Conservation (phyloP, 305 asterid genomes). For the Striga hermonthica region DNA sequence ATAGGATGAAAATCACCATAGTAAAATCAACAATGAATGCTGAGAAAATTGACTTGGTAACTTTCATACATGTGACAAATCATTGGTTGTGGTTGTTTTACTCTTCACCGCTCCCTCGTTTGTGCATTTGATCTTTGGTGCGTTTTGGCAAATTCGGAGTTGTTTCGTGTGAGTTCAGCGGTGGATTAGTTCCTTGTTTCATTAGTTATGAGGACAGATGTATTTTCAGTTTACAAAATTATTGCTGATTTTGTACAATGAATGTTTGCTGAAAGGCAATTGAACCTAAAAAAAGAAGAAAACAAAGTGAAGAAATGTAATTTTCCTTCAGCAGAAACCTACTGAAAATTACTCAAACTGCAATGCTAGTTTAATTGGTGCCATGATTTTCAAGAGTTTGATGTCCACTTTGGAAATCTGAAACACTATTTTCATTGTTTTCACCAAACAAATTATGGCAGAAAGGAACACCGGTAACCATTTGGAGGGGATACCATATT, state of each 20-base stretch:
- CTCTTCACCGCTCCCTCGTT: neutral
- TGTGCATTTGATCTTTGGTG: conserved; percentile 30
- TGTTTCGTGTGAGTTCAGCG: conserved; percentile 41
- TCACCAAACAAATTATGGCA: conserved; percentile 38
- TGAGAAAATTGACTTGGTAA: neutral
- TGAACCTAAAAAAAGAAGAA: too few relatives aligned
- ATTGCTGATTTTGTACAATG: neutral
- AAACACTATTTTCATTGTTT: conserved; percentile 31
- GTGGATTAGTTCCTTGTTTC: conserved; percentile 35
- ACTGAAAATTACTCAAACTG: conserved; percentile 4
- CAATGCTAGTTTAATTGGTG: conserved; percentile 1
- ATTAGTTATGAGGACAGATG: conserved; percentile 16
- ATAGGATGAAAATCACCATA: too few relatives aligned
- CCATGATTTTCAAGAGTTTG: neutral
- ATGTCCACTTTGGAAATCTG: too few relatives aligned
- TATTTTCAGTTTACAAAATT: neutral
- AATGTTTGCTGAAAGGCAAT: neutral
- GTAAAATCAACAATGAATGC: neutral
- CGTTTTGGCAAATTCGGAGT: conserved; percentile 40
- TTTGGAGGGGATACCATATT: conserved; percentile 77
- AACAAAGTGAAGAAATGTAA: neutral
- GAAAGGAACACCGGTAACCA: conserved; percentile 61
- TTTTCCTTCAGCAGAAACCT: neutral
- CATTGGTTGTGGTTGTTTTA: neutral
- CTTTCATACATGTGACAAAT: neutral